These are phyloP conservation scores for Cystoderma amianthinum DNA, from an alignment of 768 basidiomycete species.

Conservation along the genomic window DNA sequence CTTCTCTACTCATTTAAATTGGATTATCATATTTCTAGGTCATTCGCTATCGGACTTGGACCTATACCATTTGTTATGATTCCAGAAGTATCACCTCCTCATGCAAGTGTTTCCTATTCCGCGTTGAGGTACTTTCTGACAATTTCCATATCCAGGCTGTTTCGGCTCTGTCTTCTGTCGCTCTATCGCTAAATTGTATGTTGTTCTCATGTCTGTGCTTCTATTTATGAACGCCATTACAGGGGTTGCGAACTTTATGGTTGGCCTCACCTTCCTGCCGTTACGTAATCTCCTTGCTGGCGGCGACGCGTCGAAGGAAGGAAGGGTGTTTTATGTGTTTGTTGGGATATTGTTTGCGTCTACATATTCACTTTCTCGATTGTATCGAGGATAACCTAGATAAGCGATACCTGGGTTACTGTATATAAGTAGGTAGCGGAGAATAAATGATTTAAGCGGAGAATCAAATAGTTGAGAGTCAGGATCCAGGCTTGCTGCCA, in stretches of 20 bases:
- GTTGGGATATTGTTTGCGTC: constrained; percentile 44
- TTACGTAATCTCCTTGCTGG: constrained; percentile 68
- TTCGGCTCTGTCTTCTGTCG: constrained; percentile 73
- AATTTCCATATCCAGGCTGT: constrained; percentile 44
- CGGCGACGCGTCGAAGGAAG: constrained; percentile 57
- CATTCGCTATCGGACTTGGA: constrained; percentile 86
- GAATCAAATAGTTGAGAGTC: constrained; percentile 17
- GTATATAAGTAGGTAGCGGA: constrained; percentile 10
- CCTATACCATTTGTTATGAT: constrained; percentile 92
- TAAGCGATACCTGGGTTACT: background rate
- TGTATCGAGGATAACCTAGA: constrained; percentile 29
- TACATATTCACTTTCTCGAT: constrained; percentile 26
- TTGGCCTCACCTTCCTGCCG: constrained; percentile 83
- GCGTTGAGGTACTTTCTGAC: constrained; percentile 2
- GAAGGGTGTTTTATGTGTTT: constrained; percentile 88
- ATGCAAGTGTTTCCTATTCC: constrained; percentile 38
- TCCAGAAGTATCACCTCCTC: constrained; percentile 78
- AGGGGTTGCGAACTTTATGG: constrained; percentile 85
- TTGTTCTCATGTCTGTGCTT: constrained; percentile 4
- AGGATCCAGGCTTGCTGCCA: constrained; percentile 22
- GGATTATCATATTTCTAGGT: constrained; percentile 31
- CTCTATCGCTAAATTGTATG: constrained; percentile 67
- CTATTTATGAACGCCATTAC: constrained; percentile 6
- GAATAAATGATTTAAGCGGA: constrained; percentile 23
- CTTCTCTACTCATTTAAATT: background rate